Evolutionary conservation across 768 basidiomycete species (phyloP).

Genomic region (Trametes meyenii): DNA sequence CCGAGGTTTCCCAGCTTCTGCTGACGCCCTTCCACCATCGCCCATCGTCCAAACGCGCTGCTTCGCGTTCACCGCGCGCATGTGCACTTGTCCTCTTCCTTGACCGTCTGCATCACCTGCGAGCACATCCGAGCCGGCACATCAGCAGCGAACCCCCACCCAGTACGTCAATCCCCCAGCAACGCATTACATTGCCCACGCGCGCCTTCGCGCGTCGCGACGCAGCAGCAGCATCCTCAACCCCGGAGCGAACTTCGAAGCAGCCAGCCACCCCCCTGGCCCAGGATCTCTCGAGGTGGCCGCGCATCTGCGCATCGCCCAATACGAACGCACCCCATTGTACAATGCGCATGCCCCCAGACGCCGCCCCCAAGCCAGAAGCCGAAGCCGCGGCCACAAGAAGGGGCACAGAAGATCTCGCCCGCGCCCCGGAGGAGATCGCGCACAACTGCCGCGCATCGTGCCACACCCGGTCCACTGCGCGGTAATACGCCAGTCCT

Average conservation of each 20-base stretch:
- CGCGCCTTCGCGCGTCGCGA: neutral
- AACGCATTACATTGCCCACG: slow-evolving; percentile 16
- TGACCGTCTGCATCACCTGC: slow-evolving; percentile 53
- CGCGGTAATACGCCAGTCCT: neutral
- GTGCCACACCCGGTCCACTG: neutral
- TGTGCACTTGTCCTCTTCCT: slow-evolving; percentile 52
- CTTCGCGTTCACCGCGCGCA: slow-evolving; percentile 37
- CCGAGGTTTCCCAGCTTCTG: slow-evolving; percentile 24
- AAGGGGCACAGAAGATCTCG: slow-evolving; percentile 8
- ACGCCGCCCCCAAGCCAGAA: slow-evolving; percentile 4
- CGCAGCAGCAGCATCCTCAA: neutral
- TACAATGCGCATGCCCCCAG: no score
- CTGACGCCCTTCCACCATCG: neutral
- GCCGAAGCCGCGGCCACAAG: neutral
- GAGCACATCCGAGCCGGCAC: slow-evolving; percentile 5
- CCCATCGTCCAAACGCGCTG: neutral
- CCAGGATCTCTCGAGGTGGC: no score
- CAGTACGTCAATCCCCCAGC: slow-evolving; percentile 30
- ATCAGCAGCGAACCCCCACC: slow-evolving; percentile 19
- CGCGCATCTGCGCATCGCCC: no score
- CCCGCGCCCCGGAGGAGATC: neutral
- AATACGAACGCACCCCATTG: no score
- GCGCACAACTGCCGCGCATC: slow-evolving; percentile 6
- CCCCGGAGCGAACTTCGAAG: no score
- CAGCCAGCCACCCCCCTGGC: no score